These are phyloP conservation scores for Aspergillus sp. DNA, from an alignment of 2,329 filamentous ascomycete genomes.

Conservation along the genomic window DNA sequence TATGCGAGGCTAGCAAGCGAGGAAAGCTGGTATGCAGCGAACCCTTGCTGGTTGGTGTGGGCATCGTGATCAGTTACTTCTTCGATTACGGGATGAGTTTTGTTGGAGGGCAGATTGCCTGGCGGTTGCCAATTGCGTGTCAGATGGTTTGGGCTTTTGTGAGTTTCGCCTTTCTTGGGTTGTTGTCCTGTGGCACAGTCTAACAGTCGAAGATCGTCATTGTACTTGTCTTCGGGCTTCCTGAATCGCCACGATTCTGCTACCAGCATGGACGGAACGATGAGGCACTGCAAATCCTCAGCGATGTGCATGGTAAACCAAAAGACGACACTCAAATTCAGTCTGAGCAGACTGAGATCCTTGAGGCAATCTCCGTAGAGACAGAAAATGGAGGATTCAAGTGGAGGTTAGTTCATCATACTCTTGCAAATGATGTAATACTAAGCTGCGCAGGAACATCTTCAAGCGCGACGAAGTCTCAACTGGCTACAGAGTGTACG, in stretches of 20 bases:
- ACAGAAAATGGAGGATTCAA: too few species aligned
- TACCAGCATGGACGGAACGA: too few species aligned
- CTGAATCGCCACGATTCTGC: too few species aligned
- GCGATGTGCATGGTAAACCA: too few species aligned
- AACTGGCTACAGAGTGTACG: conserved; percentile 19
- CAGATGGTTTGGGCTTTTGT: conserved; percentile 40
- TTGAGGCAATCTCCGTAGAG: too few species aligned
- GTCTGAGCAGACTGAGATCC: too few species aligned
- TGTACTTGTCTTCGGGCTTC: conserved; percentile 7
- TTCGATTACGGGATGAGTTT: conserved; percentile 32
- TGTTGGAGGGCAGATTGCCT: conserved; percentile 37
- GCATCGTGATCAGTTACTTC: conserved; percentile 31
- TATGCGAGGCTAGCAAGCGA: conserved; percentile 37
- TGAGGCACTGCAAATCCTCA: too few species aligned
- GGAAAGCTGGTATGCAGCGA: conserved; percentile 41
- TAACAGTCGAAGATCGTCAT: conserved; percentile 26
- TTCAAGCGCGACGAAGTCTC: too few species aligned
- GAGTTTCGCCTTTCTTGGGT: conserved; percentile 7
- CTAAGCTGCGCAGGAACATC: too few species aligned
- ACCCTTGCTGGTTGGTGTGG: conserved; percentile 32
- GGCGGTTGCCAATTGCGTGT: conserved; percentile 43
- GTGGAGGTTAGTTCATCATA: too few species aligned
- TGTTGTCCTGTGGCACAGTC: conserved; percentile 28
- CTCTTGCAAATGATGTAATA: too few species aligned
- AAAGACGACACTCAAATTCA: too few species aligned